Conservation (phyloP, 1,284 basidiomycete species). For the Tylopilus sp. region DNA sequence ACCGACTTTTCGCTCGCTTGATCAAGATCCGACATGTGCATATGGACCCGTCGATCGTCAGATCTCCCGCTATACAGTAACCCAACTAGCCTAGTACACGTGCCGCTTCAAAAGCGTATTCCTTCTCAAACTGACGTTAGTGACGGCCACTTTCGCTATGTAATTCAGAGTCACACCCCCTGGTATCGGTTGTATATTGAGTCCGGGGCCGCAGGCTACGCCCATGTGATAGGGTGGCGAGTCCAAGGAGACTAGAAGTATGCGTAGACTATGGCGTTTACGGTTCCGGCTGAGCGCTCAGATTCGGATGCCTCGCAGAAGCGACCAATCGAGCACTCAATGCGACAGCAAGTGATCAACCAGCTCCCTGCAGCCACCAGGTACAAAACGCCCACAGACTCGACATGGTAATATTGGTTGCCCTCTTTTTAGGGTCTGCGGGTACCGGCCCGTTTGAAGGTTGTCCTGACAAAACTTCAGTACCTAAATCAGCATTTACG, state of each 20-base stretch:
- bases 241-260: neutral
- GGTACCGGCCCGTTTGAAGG: neutral
- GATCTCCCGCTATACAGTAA: too few species aligned
- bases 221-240: too few species aligned
- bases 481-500: neutral
- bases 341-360: neutral
- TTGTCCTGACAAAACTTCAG: slow-evolving; percentile 2
- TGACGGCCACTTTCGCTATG: neutral
- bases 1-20: too few species aligned
- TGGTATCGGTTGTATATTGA: too few species aligned
- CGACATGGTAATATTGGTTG: neutral
- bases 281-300: neutral
- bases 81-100: too few species aligned
- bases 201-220: too few species aligned
- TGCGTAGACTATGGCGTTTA: neutral
- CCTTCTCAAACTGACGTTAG: too few species aligned
- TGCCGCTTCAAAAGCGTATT: too few species aligned
- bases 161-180: neutral
- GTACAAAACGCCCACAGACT: neutral
- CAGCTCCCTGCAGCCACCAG: slow-evolving; percentile 1
- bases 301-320: too few species aligned
- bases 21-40: too few species aligned
- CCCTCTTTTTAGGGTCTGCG: neutral
- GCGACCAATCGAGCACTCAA: neutral
- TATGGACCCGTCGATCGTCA: too few species aligned